Percentiles rank a stretch among this genome's conserved stretches.
These are phyloP conservation scores for Coemansia asiatica DNA, from an alignment of 192 early-diverging fungal species.

Conservation along the genomic window DNA sequence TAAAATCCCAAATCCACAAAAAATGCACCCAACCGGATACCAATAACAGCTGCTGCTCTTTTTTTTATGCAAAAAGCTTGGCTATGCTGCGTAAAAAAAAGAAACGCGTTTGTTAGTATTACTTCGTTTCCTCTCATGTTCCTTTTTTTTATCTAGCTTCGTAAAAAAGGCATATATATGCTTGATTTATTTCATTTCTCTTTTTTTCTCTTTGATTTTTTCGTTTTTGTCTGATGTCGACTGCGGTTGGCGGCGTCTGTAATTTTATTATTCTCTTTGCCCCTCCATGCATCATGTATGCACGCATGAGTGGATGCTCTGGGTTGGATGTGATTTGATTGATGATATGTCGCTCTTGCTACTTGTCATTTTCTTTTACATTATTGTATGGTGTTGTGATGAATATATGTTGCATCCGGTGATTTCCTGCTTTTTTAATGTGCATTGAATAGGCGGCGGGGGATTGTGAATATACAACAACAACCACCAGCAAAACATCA, in stretches of 20 bases:
- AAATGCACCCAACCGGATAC: too few relatives aligned
- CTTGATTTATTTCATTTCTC: neutral
- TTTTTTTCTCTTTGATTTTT: neutral
- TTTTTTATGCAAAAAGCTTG: too few relatives aligned
- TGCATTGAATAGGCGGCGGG: neutral
- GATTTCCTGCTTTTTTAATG: constrained; percentile 1
- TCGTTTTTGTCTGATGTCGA: neutral
- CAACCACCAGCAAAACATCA: too few relatives aligned
- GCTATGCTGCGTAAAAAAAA: too few relatives aligned
- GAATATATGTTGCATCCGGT: neutral
- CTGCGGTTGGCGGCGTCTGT: constrained; percentile 3
- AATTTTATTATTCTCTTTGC: neutral
- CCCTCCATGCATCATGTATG: constrained; percentile 15
- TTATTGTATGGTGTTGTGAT: neutral
- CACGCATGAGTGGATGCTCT: constrained; percentile 8
- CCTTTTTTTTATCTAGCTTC: neutral
- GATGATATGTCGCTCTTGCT: neutral
- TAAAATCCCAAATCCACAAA: too few relatives aligned
- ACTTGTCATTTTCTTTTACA: neutral
- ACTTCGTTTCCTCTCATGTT: too few relatives aligned
- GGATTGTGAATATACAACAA: too few relatives aligned
- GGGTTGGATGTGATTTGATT: neutral
- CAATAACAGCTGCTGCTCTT: too few relatives aligned
- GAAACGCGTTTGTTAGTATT: too few relatives aligned
- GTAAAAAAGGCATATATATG: too few relatives aligned